Evolutionary conservation across 257 asterid species (phyloP), one percentile per base, ranked within the genome.

Genomic region (Salvia splendens): DNA sequence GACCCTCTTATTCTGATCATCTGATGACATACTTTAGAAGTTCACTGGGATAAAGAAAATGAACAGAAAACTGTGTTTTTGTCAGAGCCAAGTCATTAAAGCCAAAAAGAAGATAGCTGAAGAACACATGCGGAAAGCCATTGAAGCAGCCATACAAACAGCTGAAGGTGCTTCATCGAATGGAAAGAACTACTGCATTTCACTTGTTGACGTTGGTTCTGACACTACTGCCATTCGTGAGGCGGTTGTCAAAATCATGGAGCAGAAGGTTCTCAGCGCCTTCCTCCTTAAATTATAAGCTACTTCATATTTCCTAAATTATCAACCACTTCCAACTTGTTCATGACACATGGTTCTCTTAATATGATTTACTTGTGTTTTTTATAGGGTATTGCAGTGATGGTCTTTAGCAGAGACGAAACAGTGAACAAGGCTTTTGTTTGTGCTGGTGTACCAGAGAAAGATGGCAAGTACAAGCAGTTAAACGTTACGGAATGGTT

Each of bases 211-310:
- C 65, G 97, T 94, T 70, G 99, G 96, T 69, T 79, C 85, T 32
- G 98, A 94, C 83, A 87, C 96, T 54, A n/a, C 86, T 59, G 98
- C 99, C 72, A 81, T 94, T 42, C 95, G 99, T n/a, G 99, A 94
- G 81, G 98, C 99, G 64, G 98, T 88, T 72, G 87, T 94, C 68
- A 86, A 89, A 87, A 93, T 94, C 80, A 85, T 86, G 86, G 96
- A 89, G 73, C 79, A 90, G 76, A 89, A 91, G 96, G 96, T 90
- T 59, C 51, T 60, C 64, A 63, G 64, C 45, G 59, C 50, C 47
- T 61, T 17, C n/a, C 40, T 71, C 14, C 69, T 17, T 65, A 15
- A 28, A 61, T 58, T 46, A 10, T 38, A 38, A 20, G 20, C 40
- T 14, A 46, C 60, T 56, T 35, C 14, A n/a, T 51, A 49, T 33